Conservation (phyloP, 2,329 filamentous ascomycete species). For the Fusarium redolens region DNA sequence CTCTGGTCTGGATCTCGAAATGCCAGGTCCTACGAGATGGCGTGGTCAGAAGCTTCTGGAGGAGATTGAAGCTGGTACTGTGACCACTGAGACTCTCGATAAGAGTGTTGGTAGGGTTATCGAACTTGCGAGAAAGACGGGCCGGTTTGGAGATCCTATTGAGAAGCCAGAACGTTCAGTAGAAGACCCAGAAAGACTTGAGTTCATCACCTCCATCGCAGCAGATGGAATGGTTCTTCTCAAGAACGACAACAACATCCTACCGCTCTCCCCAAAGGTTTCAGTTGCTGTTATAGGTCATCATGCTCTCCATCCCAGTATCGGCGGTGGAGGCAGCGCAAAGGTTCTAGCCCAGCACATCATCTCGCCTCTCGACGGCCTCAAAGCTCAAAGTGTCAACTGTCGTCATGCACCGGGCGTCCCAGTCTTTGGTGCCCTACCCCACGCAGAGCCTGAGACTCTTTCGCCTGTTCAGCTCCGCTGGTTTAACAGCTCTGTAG, state of each 20-base stretch:
- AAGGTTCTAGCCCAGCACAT: too few relatives aligned
- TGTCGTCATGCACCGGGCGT: too few relatives aligned
- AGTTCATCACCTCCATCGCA: neutral
- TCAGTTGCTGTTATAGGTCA: neutral
- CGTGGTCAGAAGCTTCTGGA: neutral
- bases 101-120: neutral
- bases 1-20: slow-evolving; percentile 8
- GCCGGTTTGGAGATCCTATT: neutral
- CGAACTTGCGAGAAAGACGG: neutral
- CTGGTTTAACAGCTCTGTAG: too few relatives aligned
- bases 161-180: neutral
- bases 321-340: too few relatives aligned
- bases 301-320: neutral
- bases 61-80: neutral
- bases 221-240: slow-evolving; percentile 1
- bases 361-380: too few relatives aligned
- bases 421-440: too few relatives aligned
- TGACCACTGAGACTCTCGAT: neutral
- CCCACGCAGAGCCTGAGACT: too few relatives aligned
- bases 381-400: too few relatives aligned
- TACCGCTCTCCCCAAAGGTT: too few relatives aligned
- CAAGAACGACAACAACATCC: neutral
- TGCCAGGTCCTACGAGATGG: slow-evolving; percentile 12
- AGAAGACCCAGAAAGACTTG: neutral
- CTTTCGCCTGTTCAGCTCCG: too few relatives aligned